Evolutionary conservation across 2,329 filamentous ascomycete species (phyloP), one percentile per base, ranked within the genome.

Genomic region (Cladosporium sp.): DNA sequence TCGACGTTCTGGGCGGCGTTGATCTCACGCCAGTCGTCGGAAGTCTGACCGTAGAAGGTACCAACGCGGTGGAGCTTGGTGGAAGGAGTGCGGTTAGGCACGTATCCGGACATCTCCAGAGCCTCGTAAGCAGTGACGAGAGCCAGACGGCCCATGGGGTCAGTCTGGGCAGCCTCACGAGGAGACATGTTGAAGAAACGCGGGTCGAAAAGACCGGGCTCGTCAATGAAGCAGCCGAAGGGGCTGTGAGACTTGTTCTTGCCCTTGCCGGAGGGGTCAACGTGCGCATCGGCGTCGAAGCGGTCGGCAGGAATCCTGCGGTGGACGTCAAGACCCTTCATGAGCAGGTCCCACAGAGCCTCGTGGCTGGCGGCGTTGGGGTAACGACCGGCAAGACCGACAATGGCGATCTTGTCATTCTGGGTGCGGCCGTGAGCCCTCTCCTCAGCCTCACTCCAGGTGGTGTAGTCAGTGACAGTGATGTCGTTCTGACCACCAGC

Each of bases 161-260:
- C 87, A 1, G 86, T 89, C 65, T 90, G 86, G 48, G 82, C 80
- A 28, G 88, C 88, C 70, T 92, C 87, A 60, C 86, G 81, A 5
- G 87, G 86, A 34, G 86, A 90, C 84, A 92, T 90, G 70, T 89
- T 89, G 79, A 92, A 92, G 72, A 92, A 91, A 1, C 84, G 77
- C n/a, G 86, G 84, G 61, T 92, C 87, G 63, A 92, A 92, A 44
- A 86, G 75, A 52, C 86, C 86, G 0, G 87, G 86, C 56, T 89
- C 80, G 56, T 89, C 82, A 59, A 89, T 80, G 71, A 83, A 90
- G 72, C 85, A 88, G 13, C 87, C 87, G 61, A 83, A 89, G 3
- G 84, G 85, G 1, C 86, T 89, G 68, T 87, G 84, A 50, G 82
- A 86, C 54, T 86, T 89, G 72, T 90, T 91, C 67, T 84, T 83